Percentiles rank a stretch among this genome's conserved stretches.
Evolutionary conservation across 192 early-diverging fungal species (phyloP).

Genomic region (Paraglomus brasilianum): DNA sequence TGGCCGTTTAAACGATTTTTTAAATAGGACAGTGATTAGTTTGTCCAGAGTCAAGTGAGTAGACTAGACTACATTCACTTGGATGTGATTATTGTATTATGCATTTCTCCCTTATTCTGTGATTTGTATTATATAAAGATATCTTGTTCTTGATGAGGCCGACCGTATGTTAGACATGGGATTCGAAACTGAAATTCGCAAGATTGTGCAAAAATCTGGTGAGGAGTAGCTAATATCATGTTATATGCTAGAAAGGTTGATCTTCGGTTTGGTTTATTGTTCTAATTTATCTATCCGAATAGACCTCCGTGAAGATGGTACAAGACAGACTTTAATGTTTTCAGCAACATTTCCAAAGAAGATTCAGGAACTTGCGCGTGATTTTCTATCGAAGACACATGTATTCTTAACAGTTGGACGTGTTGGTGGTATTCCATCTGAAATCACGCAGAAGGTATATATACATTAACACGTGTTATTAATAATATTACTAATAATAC

Average conservation of each 20-base stretch:
- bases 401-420: conserved; percentile 86
- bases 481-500: not conserved
- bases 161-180: conserved; percentile 98
- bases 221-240: not conserved
- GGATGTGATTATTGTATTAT: not conserved
- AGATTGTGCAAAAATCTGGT: conserved; percentile 66
- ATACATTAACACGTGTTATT: conserved; percentile 56
- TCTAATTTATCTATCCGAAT: conserved; percentile 38
- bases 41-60: conserved; percentile 72
- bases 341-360: conserved; percentile 94
- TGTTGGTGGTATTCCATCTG: conserved; percentile 85
- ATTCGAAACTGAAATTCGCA: conserved; percentile 90
- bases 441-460: conserved; percentile 83
- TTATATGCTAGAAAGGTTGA: no score
- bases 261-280: no score
- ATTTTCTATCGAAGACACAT: conserved; percentile 80
- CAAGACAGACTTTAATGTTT: conserved; percentile 94
- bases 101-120: conserved; percentile 30
- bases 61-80: conserved; percentile 34
- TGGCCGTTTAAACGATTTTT: conserved; percentile 87
- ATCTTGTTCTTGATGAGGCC: conserved; percentile 80
- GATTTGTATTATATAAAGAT: conserved; percentile 24
- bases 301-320: conserved; percentile 67
- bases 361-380: conserved; percentile 88
- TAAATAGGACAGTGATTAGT: conserved; percentile 77